phyloP scores from a whole-genome alignment of 2,329 filamentous ascomycete genomes.

The Cordyceps tenuipes region DNA sequence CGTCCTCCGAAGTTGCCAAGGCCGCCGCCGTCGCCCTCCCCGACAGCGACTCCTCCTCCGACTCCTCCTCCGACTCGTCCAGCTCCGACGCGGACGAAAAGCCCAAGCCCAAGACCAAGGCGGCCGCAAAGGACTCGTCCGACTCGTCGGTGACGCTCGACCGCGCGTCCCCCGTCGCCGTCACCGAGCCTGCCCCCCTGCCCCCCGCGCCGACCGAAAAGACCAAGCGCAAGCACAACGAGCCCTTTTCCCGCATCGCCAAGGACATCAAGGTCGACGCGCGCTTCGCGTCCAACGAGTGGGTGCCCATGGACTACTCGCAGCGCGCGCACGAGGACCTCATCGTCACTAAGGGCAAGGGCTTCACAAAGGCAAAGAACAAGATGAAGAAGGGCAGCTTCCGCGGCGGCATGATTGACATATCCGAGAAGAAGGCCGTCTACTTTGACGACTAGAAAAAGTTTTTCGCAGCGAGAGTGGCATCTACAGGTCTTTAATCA shows the following conservation, averaged over 20 bases:
- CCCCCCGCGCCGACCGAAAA: slow-evolving; percentile 39
- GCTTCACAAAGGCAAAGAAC: slow-evolving; percentile 99
- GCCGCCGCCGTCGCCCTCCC: slow-evolving; percentile 29
- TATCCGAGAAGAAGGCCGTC: slow-evolving; percentile 71
- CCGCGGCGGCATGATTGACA: slow-evolving; percentile 81
- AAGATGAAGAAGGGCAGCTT: slow-evolving; percentile 93
- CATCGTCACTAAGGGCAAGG: slow-evolving; percentile 86
- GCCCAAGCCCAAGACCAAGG: slow-evolving; percentile 17
- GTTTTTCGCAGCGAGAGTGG: no score
- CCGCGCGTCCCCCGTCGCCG: slow-evolving; percentile 29
- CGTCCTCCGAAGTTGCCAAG: slow-evolving; percentile 7
- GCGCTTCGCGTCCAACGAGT: slow-evolving; percentile 69
- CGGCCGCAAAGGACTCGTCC: slow-evolving; percentile 25
- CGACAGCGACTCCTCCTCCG: slow-evolving; percentile 26
- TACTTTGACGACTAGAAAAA: slow-evolving; percentile 72
- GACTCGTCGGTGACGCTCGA: slow-evolving; percentile 44
- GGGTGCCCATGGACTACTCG: slow-evolving; percentile 78
- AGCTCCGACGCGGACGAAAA: slow-evolving; percentile 19
- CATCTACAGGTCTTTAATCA: neutral
- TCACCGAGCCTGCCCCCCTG: slow-evolving; percentile 39
- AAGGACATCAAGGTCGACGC: slow-evolving; percentile 60
- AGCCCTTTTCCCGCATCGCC: slow-evolving; percentile 71
- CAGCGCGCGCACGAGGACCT: slow-evolving; percentile 81
- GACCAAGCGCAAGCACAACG: slow-evolving; percentile 44
- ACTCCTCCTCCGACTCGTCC: slow-evolving; percentile 14